Evolutionary conservation across 2,329 filamentous ascomycete genomes (phyloP), one percentile per base, ranked within the genome.

Genomic region (Cercospora sp.): DNA sequence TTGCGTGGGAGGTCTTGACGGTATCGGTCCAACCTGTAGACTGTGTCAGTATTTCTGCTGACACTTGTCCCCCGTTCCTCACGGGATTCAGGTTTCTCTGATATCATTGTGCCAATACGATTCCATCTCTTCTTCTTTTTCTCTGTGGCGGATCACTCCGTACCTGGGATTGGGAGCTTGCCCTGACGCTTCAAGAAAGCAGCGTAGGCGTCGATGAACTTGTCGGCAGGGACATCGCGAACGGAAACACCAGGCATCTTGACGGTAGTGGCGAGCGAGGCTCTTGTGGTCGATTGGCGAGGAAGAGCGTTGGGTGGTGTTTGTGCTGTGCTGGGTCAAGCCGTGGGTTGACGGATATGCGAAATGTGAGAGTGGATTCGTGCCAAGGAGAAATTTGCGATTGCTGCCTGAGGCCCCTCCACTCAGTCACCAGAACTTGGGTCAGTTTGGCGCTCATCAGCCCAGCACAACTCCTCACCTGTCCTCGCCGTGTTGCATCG

Each of bases 11-110:
- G 78, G 94, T 97, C 91, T 99, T 99, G 87, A 98, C 95, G 80
- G 94, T 97, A 83, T 99, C 95, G 84, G 97, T 94, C 94, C 94
- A 98, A 87, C 93, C 93, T 96, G 82, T 84, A 84, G 82, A 83
- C 77, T 64, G 60, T 68, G 59, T 66, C 78, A 75, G 80, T 83
- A 79, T 83, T 81, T 76, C 78, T 71, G 70, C 72, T 72, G 71
- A 77, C 75, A 74, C 66, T 68, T 67, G 75, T 81, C 82, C 83
- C 83, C 82, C 82, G 82, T 79, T 67, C 78, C 75, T 79, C 80
- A 84, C 82, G 83, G 82, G 83, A 84, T 84, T 85, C 83, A 84
- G 82, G 81, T 80, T 64, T 64, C 62, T 64, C 79, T 68, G 63
- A 66, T 69, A 59, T 70, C 60, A 68, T 51, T 73, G 68, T 70